A percentile compares a stretch with the other conserved stretches of the same genome.
These are phyloP conservation scores for Psilocybe azurescens DNA, from an alignment of 768 basidiomycete species.

Conservation along the genomic window DNA sequence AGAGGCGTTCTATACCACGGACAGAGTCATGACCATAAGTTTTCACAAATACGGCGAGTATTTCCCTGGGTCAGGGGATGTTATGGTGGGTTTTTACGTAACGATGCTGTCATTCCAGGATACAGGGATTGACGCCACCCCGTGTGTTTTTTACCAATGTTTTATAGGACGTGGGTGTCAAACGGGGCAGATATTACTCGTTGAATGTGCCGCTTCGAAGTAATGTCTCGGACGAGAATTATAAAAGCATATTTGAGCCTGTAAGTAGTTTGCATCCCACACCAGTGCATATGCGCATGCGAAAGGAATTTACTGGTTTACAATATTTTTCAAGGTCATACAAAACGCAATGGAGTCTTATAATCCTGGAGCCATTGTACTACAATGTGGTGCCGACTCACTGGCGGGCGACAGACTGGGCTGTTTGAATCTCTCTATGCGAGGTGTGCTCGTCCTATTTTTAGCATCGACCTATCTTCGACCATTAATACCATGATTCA, in stretches of 20 bases:
- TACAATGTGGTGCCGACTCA: conserved; percentile 98
- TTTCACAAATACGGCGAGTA: conserved; percentile 99
- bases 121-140: neutral
- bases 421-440: conserved; percentile 95
- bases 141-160: no score
- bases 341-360: conserved; percentile 93
- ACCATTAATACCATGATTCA: neutral
- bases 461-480: no score
- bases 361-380: conserved; percentile 91
- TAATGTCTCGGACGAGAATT: conserved; percentile 94
- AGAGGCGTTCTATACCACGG: conserved; percentile 98
- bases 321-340: conserved; percentile 67
- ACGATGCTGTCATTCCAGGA: neutral
- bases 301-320: no score
- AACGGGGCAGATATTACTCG: conserved; percentile 93
- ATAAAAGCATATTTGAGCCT: conserved; percentile 94
- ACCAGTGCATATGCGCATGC: neutral
- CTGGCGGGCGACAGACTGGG: conserved; percentile 96
- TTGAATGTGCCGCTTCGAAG: conserved; percentile 95
- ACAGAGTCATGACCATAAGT: conserved; percentile 97
- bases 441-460: conserved; percentile 50
- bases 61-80: conserved; percentile 97
- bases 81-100: conserved; percentile 58
- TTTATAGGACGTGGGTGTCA: conserved; percentile 84
- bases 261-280: conserved; percentile 48